A percentile compares a stretch with the other conserved stretches of the same genome.
Conservation (phyloP, 1,284 basidiomycete genomes). For the Sutorius eximius region DNA sequence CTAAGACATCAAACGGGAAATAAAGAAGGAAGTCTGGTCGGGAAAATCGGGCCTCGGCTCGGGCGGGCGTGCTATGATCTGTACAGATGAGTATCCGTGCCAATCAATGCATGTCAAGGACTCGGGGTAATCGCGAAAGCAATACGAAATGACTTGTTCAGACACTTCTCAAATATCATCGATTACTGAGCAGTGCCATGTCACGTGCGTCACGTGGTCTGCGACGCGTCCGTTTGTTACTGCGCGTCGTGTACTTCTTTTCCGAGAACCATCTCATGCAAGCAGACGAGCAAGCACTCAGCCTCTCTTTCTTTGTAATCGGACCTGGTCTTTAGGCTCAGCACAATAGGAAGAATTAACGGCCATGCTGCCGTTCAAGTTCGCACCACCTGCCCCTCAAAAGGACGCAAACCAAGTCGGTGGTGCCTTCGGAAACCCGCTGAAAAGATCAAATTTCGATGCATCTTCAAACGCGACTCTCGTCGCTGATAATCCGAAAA, state of each 20-base stretch:
- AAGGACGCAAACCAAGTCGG: slow-evolving; percentile 6
- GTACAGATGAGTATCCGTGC: too few relatives aligned
- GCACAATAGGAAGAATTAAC: background rate
- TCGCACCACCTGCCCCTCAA: slow-evolving; percentile 16
- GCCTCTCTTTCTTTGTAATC: background rate
- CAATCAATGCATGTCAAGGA: too few relatives aligned
- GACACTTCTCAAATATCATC: too few relatives aligned
- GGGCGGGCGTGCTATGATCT: too few relatives aligned
- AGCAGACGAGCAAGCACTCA: background rate
- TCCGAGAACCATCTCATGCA: background rate
- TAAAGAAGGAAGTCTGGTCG: background rate
- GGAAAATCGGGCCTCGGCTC: too few relatives aligned
- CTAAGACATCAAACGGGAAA: background rate
- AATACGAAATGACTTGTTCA: too few relatives aligned
- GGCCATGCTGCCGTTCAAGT: slow-evolving; percentile 23
- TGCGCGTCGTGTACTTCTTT: background rate
- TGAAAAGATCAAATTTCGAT: slow-evolving; percentile 10
- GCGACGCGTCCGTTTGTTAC: slow-evolving; percentile 10
- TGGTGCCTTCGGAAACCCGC: background rate
- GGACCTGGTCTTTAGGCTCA: background rate
- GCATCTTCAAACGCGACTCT: slow-evolving; percentile 9
- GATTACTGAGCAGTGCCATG: background rate
- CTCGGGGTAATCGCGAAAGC: too few relatives aligned
- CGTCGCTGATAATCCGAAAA: slow-evolving; percentile 4
- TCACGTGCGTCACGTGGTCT: slow-evolving; percentile 25